Evolutionary conservation across 495 filamentous ascomycete genomes (phyloP).

Genomic region (Penicillium argentinense): DNA sequence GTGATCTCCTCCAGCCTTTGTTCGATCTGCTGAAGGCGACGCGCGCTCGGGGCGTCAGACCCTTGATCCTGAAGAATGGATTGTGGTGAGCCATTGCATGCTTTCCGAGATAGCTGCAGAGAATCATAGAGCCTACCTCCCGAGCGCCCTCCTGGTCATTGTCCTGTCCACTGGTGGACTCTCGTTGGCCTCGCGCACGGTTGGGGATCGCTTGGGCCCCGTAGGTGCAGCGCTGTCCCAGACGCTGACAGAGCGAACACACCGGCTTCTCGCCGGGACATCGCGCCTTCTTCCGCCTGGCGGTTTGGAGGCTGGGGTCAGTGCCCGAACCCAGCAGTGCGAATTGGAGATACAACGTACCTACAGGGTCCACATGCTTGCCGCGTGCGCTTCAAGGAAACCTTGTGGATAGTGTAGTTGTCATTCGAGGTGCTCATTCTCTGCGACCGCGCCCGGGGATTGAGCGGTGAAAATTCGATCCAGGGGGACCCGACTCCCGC

Average conservation of each 20-base stretch:
- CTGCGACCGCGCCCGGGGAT: not conserved
- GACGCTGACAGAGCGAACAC: constrained; percentile 36
- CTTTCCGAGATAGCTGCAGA: too few species aligned
- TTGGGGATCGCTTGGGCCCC: constrained; percentile 12
- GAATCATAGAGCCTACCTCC: too few species aligned
- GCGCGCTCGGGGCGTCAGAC: not conserved
- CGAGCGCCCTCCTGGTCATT: not conserved
- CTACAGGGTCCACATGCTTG: constrained; percentile 43
- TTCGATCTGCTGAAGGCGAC: constrained; percentile 25
- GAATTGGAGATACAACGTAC: constrained; percentile 16
- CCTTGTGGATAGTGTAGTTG: constrained; percentile 32
- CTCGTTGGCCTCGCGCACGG: not conserved
- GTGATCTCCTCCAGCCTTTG: constrained; percentile 24
- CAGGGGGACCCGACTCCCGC: not conserved
- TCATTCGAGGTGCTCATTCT: constrained; percentile 24
- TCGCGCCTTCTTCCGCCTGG: constrained; percentile 41
- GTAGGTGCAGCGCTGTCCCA: constrained; percentile 37
- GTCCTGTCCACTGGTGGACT: not conserved
- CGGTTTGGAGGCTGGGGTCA: not conserved
- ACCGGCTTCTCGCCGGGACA: constrained; percentile 40
- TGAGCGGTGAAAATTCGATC: not conserved
- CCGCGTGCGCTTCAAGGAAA: constrained; percentile 34
- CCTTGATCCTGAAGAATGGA: too few species aligned
- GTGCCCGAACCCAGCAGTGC: not conserved
- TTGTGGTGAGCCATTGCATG: too few species aligned